These are phyloP conservation scores for Pichia inconspicua DNA, from an alignment of 1,139 yeast species.

Conservation along the genomic window DNA sequence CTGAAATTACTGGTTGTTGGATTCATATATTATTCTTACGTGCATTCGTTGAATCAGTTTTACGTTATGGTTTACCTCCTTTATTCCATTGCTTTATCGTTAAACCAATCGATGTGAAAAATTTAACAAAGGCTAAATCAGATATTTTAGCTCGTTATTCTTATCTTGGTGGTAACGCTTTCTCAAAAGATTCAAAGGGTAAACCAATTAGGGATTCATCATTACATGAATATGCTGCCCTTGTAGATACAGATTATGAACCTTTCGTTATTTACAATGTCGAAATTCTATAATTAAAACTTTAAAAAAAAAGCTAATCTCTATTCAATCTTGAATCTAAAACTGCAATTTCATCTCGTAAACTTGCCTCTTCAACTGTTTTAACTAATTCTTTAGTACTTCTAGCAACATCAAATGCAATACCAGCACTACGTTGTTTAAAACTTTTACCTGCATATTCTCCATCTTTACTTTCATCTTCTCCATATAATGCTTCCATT, in stretches of 20 bases:
- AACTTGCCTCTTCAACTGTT: conserved; percentile 89
- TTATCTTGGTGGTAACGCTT: conserved; percentile 86
- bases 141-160: conserved; percentile 71
- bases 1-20: conserved; percentile 81
- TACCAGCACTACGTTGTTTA: conserved; percentile 89
- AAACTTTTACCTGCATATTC: conserved; percentile 82
- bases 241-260: conserved; percentile 91
- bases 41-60: conserved; percentile 55
- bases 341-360: conserved; percentile 46
- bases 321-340: conserved; percentile 24
- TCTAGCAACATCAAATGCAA: conserved; percentile 92
- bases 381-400: conserved; percentile 92
- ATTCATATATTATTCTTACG: conserved; percentile 69
- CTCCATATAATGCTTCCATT: conserved; percentile 48
- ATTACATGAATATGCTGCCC: conserved; percentile 77
- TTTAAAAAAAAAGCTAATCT: not conserved
- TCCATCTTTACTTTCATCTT: conserved; percentile 41
- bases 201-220: conserved; percentile 47
- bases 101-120: conserved; percentile 37
- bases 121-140: conserved; percentile 51
- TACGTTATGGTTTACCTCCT: conserved; percentile 95
- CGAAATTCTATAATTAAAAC: conserved; percentile 25
- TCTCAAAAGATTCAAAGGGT: conserved; percentile 54
- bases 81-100: conserved; percentile 65
- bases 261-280: conserved; percentile 82